These are phyloP conservation scores for Lactifluus echinatus DNA, from an alignment of 768 basidiomycete species.

Conservation along the genomic window DNA sequence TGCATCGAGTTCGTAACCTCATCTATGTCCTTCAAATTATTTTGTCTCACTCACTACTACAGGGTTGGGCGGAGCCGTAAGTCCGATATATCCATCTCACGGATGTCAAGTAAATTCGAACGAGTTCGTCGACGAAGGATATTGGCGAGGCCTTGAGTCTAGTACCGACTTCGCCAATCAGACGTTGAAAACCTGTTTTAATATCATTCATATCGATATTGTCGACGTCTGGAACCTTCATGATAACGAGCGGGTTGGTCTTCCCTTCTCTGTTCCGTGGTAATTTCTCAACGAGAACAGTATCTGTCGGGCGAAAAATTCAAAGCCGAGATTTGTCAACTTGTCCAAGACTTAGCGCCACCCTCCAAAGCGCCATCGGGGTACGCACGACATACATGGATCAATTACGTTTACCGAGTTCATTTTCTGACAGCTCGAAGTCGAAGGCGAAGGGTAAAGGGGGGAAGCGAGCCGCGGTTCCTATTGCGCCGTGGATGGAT, in stretches of 20 bases:
- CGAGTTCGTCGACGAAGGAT: not conserved
- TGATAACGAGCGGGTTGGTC: not conserved
- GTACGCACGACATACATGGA: not conserved
- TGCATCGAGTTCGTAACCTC: not conserved
- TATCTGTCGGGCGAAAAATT: not conserved
- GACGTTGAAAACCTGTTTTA: not conserved
- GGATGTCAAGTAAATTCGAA: not conserved
- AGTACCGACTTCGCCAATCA: not conserved
- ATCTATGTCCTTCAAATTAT: not conserved
- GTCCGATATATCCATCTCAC: not conserved
- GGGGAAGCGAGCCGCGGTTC: too few species aligned
- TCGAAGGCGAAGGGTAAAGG: too few species aligned
- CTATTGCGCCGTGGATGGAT: not conserved
- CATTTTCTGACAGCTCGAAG: not conserved
- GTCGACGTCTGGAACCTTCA: not conserved
- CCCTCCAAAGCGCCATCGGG: not conserved
- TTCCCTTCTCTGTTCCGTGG: not conserved
- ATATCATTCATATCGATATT: constrained; percentile 1
- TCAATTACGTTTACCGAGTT: not conserved
- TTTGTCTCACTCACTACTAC: not conserved
- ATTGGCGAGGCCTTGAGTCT: constrained; percentile 1
- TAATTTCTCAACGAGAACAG: not conserved
- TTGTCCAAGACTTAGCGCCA: not conserved
- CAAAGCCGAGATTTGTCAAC: not conserved
- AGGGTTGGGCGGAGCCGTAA: constrained; percentile 9